Conservation (phyloP, 768 basidiomycete genomes). For the Rhodosporidiobolus odoratus region DNA sequence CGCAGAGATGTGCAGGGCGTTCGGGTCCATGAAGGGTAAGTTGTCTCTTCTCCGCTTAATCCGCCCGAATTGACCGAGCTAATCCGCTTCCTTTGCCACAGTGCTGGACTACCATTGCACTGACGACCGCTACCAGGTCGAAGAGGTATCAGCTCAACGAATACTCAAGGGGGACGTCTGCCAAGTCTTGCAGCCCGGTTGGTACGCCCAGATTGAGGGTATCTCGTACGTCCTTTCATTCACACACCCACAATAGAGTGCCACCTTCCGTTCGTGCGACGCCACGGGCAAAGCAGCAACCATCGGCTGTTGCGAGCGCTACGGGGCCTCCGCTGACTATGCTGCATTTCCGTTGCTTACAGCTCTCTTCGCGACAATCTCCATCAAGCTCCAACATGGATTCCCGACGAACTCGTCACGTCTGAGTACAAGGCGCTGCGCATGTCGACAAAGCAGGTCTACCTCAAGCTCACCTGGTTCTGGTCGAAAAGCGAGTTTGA, state of each 20-base stretch:
- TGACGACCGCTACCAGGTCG: not conserved
- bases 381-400: not conserved
- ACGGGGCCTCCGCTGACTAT: too few species aligned
- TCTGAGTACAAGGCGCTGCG: not conserved
- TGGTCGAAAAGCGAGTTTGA: not conserved
- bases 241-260: not conserved
- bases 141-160: not conserved
- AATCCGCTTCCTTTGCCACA: not conserved
- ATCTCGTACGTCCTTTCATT: not conserved
- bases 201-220: not conserved
- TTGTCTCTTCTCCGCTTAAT: not conserved
- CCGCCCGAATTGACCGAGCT: not conserved
- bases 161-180: not conserved
- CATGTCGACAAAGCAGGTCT: not conserved
- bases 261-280: not conserved
- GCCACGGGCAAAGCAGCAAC: too few species aligned
- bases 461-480: conserved; percentile 1
- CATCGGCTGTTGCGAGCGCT: not conserved
- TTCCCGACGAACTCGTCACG: not conserved
- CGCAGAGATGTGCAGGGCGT: not conserved
- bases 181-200: not conserved
- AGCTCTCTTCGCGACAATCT: not conserved
- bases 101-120: not conserved
- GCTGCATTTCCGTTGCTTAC: not conserved
- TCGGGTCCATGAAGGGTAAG: not conserved